Evolutionary conservation across 345 rosid species (phyloP).

Genomic region (Nephelium lappaceum): DNA sequence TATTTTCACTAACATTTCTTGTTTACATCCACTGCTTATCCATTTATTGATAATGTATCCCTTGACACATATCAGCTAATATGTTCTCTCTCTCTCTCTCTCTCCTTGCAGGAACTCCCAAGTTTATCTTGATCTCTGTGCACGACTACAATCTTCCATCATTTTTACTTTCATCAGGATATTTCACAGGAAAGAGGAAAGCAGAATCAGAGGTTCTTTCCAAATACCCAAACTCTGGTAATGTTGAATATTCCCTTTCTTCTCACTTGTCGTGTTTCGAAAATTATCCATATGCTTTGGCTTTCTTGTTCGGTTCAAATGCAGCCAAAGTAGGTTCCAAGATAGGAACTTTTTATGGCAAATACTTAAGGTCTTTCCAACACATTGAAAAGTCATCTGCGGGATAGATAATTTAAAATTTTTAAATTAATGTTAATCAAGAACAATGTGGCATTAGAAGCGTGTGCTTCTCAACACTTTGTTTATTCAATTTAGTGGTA

Average conservation of each 20-base stretch:
- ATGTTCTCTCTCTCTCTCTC: slow-evolving; percentile 12
- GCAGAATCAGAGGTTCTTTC: slow-evolving; percentile 91
- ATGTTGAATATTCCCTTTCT: slow-evolving; percentile 11
- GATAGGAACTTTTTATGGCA: background rate
- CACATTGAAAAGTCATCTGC: background rate
- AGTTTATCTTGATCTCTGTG: slow-evolving; percentile 80
- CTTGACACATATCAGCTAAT: slow-evolving; percentile 8
- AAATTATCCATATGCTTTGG: background rate
- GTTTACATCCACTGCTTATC: background rate
- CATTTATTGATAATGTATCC: background rate
- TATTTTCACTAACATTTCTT: background rate
- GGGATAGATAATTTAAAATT: background rate
- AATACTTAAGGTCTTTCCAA: background rate
- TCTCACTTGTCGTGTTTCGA: background rate
- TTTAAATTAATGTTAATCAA: background rate
- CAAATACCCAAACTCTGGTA: slow-evolving; percentile 86
- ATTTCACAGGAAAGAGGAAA: slow-evolving; percentile 87
- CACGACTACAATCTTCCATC: slow-evolving; percentile 93
- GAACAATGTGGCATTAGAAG: background rate
- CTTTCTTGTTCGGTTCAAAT: background rate
- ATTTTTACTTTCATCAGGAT: slow-evolving; percentile 73
- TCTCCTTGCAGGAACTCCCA: slow-evolving; percentile 66
- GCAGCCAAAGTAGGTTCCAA: background rate
- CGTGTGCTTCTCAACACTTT: background rate
- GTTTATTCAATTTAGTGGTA: background rate